phyloP scores from a whole-genome alignment of 2,329 filamentous ascomycete species.

The Talaromyces funiculosus region DNA sequence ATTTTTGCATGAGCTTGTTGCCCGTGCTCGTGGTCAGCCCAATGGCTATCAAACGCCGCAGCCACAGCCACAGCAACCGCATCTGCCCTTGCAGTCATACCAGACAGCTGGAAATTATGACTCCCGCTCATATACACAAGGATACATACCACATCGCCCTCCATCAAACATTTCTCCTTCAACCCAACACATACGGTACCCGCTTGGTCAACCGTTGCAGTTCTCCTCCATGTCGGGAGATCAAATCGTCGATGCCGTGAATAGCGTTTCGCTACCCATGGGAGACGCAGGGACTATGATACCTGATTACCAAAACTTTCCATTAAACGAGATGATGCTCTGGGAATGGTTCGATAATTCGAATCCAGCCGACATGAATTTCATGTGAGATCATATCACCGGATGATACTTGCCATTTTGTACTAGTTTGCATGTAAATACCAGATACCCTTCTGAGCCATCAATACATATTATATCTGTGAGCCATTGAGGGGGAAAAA shows the following conservation, averaged over 20 bases:
- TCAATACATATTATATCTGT: background rate
- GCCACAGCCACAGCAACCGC: background rate
- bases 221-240: conserved; percentile 66
- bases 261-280: conserved; percentile 57
- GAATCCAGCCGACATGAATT: conserved; percentile 24
- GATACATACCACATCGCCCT: background rate
- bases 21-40: conserved; percentile 24
- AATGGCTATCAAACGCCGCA: background rate
- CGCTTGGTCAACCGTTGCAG: conserved; percentile 49
- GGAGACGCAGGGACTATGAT: conserved; percentile 42
- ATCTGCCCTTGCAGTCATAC: conserved; percentile 4
- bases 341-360: conserved; percentile 52
- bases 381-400: conserved; percentile 16
- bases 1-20: conserved; percentile 48
- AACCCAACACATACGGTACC: conserved; percentile 31
- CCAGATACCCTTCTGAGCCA: background rate
- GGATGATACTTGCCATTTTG: background rate
- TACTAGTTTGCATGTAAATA: background rate
- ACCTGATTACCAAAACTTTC: conserved; percentile 43
- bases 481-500: background rate
- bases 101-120: background rate
- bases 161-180: conserved; percentile 20
- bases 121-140: background rate
- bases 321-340: conserved; percentile 55
- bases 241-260: conserved; percentile 61